These are phyloP conservation scores for Pichia phayaonensis DNA, from an alignment of 805 yeast genomes.

Conservation along the genomic window DNA sequence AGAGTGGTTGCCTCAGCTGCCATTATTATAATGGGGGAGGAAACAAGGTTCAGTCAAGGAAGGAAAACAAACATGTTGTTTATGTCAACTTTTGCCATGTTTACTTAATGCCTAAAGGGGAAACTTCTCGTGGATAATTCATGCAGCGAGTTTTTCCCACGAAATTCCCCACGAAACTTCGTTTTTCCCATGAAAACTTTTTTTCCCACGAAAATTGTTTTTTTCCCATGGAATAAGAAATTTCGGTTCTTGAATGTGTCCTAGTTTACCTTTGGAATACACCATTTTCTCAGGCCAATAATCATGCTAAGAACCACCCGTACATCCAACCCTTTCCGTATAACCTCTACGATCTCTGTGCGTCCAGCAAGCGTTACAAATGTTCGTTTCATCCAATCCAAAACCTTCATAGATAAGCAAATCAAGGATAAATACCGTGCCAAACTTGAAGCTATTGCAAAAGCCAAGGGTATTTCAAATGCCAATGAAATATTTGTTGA, in stretches of 20 bases:
- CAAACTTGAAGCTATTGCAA: conserved; percentile 34
- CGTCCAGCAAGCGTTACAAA: conserved; percentile 20
- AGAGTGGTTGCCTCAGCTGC: neutral
- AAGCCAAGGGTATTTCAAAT: conserved; percentile 34
- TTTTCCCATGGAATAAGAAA: too few species aligned
- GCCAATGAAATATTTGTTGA: conserved; percentile 56
- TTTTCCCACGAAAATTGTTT: neutral
- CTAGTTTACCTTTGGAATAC: too few species aligned
- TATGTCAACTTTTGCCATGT: neutral
- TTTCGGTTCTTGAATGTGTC: too few species aligned
- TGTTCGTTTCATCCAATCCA: conserved; percentile 25
- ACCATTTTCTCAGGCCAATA: neutral
- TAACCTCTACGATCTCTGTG: neutral
- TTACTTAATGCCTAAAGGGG: neutral
- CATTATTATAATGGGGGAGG: neutral
- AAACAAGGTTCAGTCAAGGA: neutral
- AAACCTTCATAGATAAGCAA: conserved; percentile 23
- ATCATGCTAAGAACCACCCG: neutral
- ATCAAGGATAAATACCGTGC: conserved; percentile 33
- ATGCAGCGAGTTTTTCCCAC: neutral
- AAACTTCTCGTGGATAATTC: neutral
- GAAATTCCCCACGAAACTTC: neutral
- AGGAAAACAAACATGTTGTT: neutral
- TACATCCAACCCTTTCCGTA: neutral
- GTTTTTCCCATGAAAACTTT: neutral